These are phyloP conservation scores for Solanum medicagineum DNA, from an alignment of 257 asterid genomes.

Conservation along the genomic window DNA sequence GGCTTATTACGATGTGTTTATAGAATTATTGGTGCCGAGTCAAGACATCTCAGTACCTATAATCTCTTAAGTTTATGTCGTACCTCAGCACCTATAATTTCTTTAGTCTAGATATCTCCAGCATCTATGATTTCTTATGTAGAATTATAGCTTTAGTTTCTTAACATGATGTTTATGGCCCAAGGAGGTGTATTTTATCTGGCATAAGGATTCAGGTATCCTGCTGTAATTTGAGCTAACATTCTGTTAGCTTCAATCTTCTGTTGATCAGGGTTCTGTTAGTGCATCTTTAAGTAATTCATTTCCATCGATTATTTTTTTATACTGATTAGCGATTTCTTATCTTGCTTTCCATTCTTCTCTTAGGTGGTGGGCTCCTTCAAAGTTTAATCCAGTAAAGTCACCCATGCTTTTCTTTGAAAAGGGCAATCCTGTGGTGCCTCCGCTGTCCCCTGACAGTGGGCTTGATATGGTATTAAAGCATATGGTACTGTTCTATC, in stretches of 20 bases:
- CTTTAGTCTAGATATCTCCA: not conserved
- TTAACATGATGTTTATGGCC: not conserved
- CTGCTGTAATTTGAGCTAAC: not conserved
- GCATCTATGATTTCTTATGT: not conserved
- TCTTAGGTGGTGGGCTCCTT: constrained; percentile 98
- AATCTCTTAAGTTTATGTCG: not conserved
- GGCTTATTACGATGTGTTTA: not conserved
- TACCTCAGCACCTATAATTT: not conserved
- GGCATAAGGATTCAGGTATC: not conserved
- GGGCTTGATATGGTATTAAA: constrained; percentile 71
- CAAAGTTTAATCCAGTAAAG: constrained; percentile 91
- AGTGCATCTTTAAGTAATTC: not conserved
- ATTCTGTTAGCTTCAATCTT: not conserved
- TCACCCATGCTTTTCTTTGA: constrained; percentile 92
- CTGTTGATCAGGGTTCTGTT: not conserved
- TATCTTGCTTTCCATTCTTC: not conserved
- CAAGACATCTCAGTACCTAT: not conserved
- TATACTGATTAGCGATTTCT: not conserved
- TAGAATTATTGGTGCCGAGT: not conserved
- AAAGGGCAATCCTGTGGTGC: constrained; percentile 63
- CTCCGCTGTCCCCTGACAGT: constrained; percentile 52
- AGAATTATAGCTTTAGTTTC: not conserved
- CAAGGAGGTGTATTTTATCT: not conserved
- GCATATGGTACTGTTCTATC: constrained; percentile 51
- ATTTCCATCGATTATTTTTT: not conserved